phyloP scores from a whole-genome alignment of 176 grass and related monocot genomes.

The Tillandsia fasciculata region DNA sequence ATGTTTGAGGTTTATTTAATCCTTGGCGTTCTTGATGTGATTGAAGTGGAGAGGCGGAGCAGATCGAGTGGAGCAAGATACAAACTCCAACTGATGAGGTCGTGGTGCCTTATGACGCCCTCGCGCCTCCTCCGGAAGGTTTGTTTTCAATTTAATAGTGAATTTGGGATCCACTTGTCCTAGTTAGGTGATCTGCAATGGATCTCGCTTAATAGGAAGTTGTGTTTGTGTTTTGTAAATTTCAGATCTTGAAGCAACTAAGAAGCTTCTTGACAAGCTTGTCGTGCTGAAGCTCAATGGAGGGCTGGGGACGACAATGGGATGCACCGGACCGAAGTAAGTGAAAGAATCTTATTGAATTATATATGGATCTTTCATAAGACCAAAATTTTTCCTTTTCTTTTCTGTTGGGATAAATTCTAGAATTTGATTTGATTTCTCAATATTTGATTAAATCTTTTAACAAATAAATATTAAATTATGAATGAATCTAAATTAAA shows the following conservation, averaged over 20 bases:
- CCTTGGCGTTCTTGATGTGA: not conserved
- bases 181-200: no score
- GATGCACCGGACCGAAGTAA: conserved; percentile 91
- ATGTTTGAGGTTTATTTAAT: not conserved
- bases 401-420: no score
- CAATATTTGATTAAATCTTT: no score
- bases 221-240: no score
- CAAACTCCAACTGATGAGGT: conserved; percentile 79
- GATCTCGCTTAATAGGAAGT: no score
- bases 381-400: no score
- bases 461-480: no score
- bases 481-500: no score
- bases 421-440: no score
- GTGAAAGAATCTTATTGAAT: conserved; percentile 4
- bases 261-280: conserved; percentile 87
- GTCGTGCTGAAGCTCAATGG: conserved; percentile 94
- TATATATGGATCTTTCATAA: not conserved
- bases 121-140: conserved; percentile 56
- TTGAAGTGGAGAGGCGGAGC: conserved; percentile 57
- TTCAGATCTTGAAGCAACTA: conserved; percentile 51
- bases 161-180: no score
- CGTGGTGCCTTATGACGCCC: conserved; percentile 79
- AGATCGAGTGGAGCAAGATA: conserved; percentile 92
- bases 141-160: no score
- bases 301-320: conserved; percentile 85